Conservation (phyloP, 306 rosid species). For the Rosa persica region DNA sequence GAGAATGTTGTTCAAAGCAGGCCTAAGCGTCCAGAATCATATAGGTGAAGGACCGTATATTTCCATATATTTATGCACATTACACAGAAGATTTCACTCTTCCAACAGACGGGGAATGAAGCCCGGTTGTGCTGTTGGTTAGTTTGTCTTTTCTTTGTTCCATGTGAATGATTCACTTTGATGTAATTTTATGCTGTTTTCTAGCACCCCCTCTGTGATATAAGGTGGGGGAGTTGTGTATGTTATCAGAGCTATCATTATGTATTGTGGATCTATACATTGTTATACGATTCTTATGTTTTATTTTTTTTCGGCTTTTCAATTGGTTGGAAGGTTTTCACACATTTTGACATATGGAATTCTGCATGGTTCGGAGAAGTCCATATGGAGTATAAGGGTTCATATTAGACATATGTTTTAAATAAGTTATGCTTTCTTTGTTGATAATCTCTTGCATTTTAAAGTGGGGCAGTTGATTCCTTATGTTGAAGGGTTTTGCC, state of each 20-base stretch:
- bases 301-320: background rate
- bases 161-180: background rate
- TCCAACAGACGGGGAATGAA: conserved; percentile 3
- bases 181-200: conserved; percentile 1
- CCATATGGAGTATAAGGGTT: background rate
- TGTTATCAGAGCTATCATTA: background rate
- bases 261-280: background rate
- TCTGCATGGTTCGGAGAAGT: background rate
- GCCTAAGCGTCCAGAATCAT: conserved; percentile 93
- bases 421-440: background rate
- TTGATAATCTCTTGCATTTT: background rate
- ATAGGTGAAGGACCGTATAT: conserved; percentile 41
- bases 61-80: conserved; percentile 34
- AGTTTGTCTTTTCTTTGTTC: conserved; percentile 4
- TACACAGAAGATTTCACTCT: conserved; percentile 15
- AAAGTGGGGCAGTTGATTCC: background rate
- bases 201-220: background rate
- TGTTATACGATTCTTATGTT: background rate
- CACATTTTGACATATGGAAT: background rate
- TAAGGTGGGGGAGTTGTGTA: background rate
- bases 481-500: background rate
- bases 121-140: background rate
- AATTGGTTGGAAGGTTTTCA: background rate
- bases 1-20: conserved; percentile 84
- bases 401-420: background rate